A percentile compares a stretch with the other conserved stretches of the same genome.
Conservation (phyloP, 495 filamentous ascomycete species). For the Penicillium crystallinum region DNA sequence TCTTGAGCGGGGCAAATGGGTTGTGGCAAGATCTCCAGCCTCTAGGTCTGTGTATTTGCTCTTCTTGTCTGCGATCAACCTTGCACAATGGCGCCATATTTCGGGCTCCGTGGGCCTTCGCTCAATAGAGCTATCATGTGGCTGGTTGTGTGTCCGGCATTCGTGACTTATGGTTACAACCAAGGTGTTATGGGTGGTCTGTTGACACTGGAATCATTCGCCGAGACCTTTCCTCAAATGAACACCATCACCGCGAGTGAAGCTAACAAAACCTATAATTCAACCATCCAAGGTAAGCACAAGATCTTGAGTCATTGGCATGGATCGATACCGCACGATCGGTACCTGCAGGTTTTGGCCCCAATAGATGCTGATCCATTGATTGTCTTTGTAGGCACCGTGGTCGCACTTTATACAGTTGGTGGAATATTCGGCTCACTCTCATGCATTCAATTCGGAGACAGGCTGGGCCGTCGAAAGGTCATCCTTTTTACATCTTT, state of each 20-base stretch:
- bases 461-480: conserved; percentile 27
- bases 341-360: not conserved
- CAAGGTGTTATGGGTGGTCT: conserved; percentile 37
- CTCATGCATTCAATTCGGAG: conserved; percentile 29
- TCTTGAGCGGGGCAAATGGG: not conserved
- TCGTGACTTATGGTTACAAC: conserved; percentile 42
- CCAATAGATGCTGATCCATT: not conserved
- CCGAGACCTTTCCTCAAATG: conserved; percentile 42
- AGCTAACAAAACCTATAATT: not conserved
- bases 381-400: conserved; percentile 20
- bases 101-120: conserved; percentile 25
- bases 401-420: conserved; percentile 32
- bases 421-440: conserved; percentile 33
- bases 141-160: conserved; percentile 38
- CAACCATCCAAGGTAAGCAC: not conserved
- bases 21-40: conserved; percentile 5
- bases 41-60: not conserved
- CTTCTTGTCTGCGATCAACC: not conserved
- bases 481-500: conserved; percentile 29
- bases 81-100: conserved; percentile 16
- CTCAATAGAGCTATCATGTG: conserved; percentile 29
- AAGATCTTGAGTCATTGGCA: no score
- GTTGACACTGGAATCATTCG: conserved; percentile 30
- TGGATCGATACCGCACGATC: not conserved
- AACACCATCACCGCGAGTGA: conserved; percentile 15